These are phyloP conservation scores for Leccinellum albellum DNA, from an alignment of 768 basidiomycete genomes.

Conservation along the genomic window DNA sequence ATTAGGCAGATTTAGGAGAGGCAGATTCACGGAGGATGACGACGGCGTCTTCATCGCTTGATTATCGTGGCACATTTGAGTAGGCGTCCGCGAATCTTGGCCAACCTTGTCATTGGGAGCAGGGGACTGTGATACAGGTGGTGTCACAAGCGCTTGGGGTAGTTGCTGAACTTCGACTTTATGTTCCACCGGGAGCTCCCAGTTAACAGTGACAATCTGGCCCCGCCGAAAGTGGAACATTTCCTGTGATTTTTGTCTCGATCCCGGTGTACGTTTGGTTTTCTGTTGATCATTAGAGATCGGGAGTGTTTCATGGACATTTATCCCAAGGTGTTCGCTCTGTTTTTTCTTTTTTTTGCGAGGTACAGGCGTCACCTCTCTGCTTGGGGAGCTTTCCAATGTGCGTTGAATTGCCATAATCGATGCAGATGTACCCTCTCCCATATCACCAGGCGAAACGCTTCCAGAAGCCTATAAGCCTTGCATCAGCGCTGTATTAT, in stretches of 20 bases:
- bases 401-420: background rate
- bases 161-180: background rate
- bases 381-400: background rate
- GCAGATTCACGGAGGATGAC: background rate
- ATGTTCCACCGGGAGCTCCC: background rate
- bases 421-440: background rate
- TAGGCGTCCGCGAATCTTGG: background rate
- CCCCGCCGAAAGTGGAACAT: slow-evolving; percentile 17
- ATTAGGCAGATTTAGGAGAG: background rate
- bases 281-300: background rate
- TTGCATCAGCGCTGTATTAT: background rate
- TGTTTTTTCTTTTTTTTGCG: slow-evolving; percentile 3
- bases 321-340: background rate
- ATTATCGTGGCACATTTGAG: background rate
- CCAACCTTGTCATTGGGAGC: background rate
- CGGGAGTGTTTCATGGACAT: background rate
- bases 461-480: background rate
- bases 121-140: background rate
- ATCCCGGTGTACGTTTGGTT: background rate
- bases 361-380: background rate
- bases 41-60: background rate
- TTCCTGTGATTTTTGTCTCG: background rate
- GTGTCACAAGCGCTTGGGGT: background rate
- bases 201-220: slow-evolving; percentile 6
- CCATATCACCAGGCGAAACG: background rate